Evolutionary conservation across 345 rosid genomes (phyloP).

Genomic region (Populus nigra): DNA sequence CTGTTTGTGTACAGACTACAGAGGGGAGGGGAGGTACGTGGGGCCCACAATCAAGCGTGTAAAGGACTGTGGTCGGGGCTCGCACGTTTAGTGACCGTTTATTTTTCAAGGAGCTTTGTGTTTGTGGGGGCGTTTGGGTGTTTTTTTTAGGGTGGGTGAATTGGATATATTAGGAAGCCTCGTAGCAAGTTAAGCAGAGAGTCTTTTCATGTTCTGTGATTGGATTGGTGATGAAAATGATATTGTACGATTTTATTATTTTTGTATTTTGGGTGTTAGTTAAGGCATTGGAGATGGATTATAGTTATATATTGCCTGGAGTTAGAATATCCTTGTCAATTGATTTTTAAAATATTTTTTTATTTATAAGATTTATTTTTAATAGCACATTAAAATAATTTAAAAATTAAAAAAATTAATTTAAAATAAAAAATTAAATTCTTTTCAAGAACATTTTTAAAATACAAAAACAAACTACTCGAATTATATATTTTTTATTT

Average conservation of each 20-base stretch:
- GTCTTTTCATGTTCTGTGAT: neutral
- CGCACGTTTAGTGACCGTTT: neutral
- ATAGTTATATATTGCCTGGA: neutral
- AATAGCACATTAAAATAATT: too few relatives aligned
- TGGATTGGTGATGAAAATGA: constrained; percentile 12
- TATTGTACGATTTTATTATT: neutral
- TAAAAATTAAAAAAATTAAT: too few relatives aligned
- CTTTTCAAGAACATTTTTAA: too few relatives aligned
- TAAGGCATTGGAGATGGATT: neutral
- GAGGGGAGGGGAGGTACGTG: neutral
- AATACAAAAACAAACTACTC: too few relatives aligned
- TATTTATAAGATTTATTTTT: too few relatives aligned
- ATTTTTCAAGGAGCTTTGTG: neutral
- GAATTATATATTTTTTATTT: too few relatives aligned
- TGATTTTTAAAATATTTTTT: too few relatives aligned
- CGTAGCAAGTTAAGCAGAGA: neutral
- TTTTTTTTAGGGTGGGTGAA: neutral
- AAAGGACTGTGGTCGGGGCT: neutral
- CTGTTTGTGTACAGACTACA: neutral
- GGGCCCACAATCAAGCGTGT: constrained; percentile 16
- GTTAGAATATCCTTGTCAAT: too few relatives aligned
- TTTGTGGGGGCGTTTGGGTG: neutral
- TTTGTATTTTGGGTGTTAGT: neutral
- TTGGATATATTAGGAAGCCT: neutral
- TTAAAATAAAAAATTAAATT: too few relatives aligned